These are phyloP conservation scores for Neotropicomus parvogracilis DNA, from an alignment of 1,284 basidiomycete genomes.

Conservation along the genomic window DNA sequence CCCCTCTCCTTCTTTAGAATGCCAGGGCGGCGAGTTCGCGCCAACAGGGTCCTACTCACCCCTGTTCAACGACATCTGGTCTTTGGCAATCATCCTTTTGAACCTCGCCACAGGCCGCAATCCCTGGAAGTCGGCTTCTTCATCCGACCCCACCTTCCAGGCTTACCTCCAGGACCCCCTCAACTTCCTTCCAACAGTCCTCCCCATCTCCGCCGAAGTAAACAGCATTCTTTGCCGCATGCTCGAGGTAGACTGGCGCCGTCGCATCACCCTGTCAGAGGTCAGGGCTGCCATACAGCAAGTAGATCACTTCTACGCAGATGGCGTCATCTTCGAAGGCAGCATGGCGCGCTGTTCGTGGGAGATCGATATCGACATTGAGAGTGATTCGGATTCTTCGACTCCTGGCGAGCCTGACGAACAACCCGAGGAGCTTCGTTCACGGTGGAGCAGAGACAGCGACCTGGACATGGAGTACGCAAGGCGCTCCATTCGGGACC, in stretches of 20 bases:
- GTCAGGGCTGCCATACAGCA: slow-evolving; percentile 67
- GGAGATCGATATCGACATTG: slow-evolving; percentile 71
- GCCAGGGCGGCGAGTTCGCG: slow-evolving; percentile 82
- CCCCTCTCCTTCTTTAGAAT: slow-evolving; percentile 53
- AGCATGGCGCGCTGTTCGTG: slow-evolving; percentile 80
- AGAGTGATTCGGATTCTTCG: slow-evolving; percentile 50
- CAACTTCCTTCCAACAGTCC: slow-evolving; percentile 67
- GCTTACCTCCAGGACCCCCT: slow-evolving; percentile 65
- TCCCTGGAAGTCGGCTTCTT: slow-evolving; percentile 95
- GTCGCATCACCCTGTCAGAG: slow-evolving; percentile 66
- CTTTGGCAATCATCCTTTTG: slow-evolving; percentile 92
- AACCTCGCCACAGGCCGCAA: slow-evolving; percentile 95
- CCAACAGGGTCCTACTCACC: slow-evolving; percentile 77
- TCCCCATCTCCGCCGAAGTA: slow-evolving; percentile 69
- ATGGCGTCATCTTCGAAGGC: slow-evolving; percentile 72
- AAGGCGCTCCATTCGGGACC: slow-evolving; percentile 38
- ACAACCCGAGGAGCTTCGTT: slow-evolving; percentile 36
- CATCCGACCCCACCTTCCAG: slow-evolving; percentile 71
- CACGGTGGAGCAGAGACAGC: slow-evolving; percentile 65
- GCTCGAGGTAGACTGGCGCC: slow-evolving; percentile 70
- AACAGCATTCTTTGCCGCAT: slow-evolving; percentile 66
- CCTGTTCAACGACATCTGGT: slow-evolving; percentile 94
- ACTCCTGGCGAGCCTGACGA: slow-evolving; percentile 32
- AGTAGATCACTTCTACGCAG: slow-evolving; percentile 68
- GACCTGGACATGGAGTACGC: slow-evolving; percentile 62